Conservation (phyloP, 805 yeast genomes). For the Wickerhamomyces xylosicus region DNA sequence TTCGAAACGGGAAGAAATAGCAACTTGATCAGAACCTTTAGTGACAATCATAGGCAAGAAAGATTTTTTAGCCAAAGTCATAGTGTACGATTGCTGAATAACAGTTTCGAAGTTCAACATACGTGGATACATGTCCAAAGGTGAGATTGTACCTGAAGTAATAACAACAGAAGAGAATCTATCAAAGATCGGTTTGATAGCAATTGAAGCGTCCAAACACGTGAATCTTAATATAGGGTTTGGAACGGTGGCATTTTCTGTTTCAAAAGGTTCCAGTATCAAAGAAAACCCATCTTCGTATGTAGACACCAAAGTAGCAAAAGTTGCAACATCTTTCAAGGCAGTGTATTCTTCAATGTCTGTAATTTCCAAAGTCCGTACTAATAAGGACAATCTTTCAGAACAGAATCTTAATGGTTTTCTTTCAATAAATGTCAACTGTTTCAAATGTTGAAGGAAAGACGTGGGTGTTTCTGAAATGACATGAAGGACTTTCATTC, state of each 20-base stretch:
- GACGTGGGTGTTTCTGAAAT: slow-evolving; percentile 96
- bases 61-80: slow-evolving; percentile 88
- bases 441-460: slow-evolving; percentile 86
- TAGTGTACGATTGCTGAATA: slow-evolving; percentile 87
- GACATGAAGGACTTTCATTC: slow-evolving; percentile 96
- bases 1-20: slow-evolving; percentile 92
- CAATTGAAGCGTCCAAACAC: slow-evolving; percentile 95
- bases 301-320: slow-evolving; percentile 92
- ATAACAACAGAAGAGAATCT: slow-evolving; percentile 86
- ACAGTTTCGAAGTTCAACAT: slow-evolving; percentile 93
- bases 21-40: slow-evolving; percentile 96
- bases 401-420: slow-evolving; percentile 91
- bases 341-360: slow-evolving; percentile 91
- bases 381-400: slow-evolving; percentile 79
- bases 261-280: slow-evolving; percentile 91
- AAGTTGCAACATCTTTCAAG: slow-evolving; percentile 89
- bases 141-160: slow-evolving; percentile 97
- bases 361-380: slow-evolving; percentile 76
- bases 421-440: slow-evolving; percentile 81
- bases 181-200: slow-evolving; percentile 94
- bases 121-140: slow-evolving; percentile 96
- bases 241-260: slow-evolving; percentile 90
- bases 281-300: slow-evolving; percentile 89
- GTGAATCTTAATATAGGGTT: slow-evolving; percentile 91
- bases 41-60: slow-evolving; percentile 94